phyloP scores from a whole-genome alignment of 371 early-diverging fungal genomes.

The Quaeritorhiza haematococci region DNA sequence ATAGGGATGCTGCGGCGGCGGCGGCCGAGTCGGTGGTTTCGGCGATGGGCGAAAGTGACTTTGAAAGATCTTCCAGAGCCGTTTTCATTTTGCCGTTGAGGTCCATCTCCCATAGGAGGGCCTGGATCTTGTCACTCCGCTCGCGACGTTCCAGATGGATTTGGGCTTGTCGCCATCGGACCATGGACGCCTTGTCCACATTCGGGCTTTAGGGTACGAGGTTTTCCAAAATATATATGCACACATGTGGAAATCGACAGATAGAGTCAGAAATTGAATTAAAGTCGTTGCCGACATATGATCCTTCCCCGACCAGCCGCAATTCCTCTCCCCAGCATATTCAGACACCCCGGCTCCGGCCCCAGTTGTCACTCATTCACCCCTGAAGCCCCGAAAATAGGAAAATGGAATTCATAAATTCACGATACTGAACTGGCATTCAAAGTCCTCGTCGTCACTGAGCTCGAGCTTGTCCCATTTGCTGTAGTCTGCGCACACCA shows the following conservation, averaged over 20 bases:
- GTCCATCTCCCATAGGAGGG: conserved; percentile 52
- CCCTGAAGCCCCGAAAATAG: too few species aligned
- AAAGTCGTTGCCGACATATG: background rate
- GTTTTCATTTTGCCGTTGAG: conserved; percentile 38
- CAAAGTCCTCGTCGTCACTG: conserved; percentile 95
- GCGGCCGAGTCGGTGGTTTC: background rate
- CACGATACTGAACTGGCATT: conserved; percentile 53
- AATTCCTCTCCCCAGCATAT: background rate
- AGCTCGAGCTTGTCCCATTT: conserved; percentile 96
- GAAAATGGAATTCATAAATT: too few species aligned
- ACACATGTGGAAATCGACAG: too few species aligned
- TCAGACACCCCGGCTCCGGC: background rate
- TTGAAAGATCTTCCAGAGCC: background rate
- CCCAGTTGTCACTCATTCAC: conserved; percentile 5
- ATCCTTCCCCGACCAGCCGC: background rate
- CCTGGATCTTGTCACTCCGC: conserved; percentile 67
- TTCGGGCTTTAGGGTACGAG: conserved; percentile 70
- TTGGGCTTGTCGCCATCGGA: conserved; percentile 86
- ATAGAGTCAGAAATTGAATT: background rate
- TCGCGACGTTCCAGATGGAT: conserved; percentile 84
- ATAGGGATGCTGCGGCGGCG: too few species aligned
- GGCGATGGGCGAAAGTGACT: background rate
- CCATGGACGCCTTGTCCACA: conserved; percentile 90
- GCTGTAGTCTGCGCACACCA: conserved; percentile 57
- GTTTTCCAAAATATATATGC: too few species aligned